phyloP scores from a whole-genome alignment of 2,329 filamentous ascomycete species.

The Fusarium gaditjirri region DNA sequence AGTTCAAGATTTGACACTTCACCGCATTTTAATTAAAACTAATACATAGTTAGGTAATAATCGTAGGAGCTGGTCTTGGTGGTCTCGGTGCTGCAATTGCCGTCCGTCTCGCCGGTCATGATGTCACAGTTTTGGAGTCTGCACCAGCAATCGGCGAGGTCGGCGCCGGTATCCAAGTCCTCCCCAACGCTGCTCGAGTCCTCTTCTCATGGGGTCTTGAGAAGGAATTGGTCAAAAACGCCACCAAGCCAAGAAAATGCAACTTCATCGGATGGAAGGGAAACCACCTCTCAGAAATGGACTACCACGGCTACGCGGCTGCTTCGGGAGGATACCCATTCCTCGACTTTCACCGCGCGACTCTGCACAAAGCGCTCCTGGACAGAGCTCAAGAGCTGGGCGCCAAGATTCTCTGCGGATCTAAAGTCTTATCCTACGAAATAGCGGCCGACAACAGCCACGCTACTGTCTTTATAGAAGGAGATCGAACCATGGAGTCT shows the following conservation, averaged over 20 bases:
- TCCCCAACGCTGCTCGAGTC: conserved; percentile 40
- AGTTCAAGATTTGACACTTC: neutral
- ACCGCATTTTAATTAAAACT: fast-evolving
- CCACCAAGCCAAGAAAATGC: conserved; percentile 40
- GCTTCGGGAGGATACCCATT: conserved; percentile 49
- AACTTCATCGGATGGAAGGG: conserved; percentile 44
- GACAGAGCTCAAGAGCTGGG: neutral
- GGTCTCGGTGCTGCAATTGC: conserved; percentile 42
- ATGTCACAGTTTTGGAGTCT: conserved; percentile 42
- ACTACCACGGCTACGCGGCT: conserved; percentile 36
- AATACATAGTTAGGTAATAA: conserved; percentile 9
- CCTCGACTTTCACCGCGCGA: conserved; percentile 55
- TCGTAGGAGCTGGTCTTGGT: conserved; percentile 44
- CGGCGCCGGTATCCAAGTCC: conserved; percentile 43
- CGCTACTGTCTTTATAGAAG: neutral
- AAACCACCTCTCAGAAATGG: conserved; percentile 39
- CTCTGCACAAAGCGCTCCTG: neutral
- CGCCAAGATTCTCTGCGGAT: neutral
- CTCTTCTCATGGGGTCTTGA: conserved; percentile 41
- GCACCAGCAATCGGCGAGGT: conserved; percentile 41
- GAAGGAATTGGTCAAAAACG: conserved; percentile 25
- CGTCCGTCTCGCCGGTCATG: conserved; percentile 39
- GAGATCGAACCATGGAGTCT: neutral
- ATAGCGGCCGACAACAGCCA: neutral
- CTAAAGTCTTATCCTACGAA: conserved; percentile 1